Base-by-base conservation (phyloP, 768 basidiomycete species). In the Leccinum boreale region DNA sequence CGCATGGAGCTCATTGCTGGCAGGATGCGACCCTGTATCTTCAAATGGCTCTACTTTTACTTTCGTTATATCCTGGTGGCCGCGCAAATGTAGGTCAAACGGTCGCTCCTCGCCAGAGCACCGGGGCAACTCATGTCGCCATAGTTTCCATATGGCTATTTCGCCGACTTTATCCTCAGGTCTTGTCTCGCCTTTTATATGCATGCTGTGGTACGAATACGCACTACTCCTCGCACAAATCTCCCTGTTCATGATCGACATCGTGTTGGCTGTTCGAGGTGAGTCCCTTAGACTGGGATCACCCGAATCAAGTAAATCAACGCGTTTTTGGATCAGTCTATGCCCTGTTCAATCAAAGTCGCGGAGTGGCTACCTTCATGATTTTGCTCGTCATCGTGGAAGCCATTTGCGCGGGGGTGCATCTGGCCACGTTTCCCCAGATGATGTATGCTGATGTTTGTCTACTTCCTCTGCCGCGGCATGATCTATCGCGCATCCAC, bases 331-430 rank as follows among this genome's bases (percentile, higher is more conserved):
- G 21, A 31, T 29, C n/a, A 67, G 67, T 69, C 7, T 66, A 52
- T 53, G 62, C 61, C 0, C 39, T 70, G 5, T 82, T 77, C 59
- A 74, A 78, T 56, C 73, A 70, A 15, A 72, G 72, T 53, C 60
- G 52, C n/a, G 53, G 36, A 39, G 58, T 79, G 28, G 67, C 65
- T 14, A 35, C 60, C 24, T 51, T 63, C n/a, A 42, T 67, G n/a
- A 35, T 15, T 44, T 14, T 45, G 19, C 17, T 67, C 21, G 31
- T 68, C 19, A 10, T 60, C 44, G 21, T 56, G 12, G 57, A 67
- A 33, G 5, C 77, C 67, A 62, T 12, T 47, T 1, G 45, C 3
- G 50, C 53, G 5, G 51, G 21, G 29, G 12, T 50, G 21, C 56
- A 72, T 21, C 7, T 48, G 24, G 24, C 24, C 17, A 17, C 24